These are phyloP conservation scores for Astragalus glycyphyllos DNA, from an alignment of 306 rosid genomes.

Conservation along the genomic window DNA sequence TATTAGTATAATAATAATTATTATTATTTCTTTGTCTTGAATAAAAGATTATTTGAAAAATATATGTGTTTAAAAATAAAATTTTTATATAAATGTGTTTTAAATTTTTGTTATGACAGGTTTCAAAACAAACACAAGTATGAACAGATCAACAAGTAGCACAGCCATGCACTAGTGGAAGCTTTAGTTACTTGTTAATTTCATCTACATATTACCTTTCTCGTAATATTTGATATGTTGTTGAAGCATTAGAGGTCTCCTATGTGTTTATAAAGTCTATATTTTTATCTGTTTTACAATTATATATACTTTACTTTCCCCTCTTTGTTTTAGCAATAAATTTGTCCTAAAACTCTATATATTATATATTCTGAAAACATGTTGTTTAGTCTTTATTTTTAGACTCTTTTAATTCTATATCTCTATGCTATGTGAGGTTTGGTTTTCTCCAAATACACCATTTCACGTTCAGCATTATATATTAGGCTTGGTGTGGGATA, in stretches of 20 bases:
- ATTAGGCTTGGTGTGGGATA: no score
- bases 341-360: no score
- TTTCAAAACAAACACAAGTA: conserved; percentile 54
- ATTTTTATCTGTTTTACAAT: conserved; percentile 14
- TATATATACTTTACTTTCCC: conserved; percentile 28
- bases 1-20: no score
- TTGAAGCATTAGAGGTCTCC: conserved; percentile 43
- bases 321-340: conserved; percentile 2
- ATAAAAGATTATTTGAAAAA: no score
- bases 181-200: conserved; percentile 36
- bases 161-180: conserved; percentile 42
- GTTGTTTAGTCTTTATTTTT: no score
- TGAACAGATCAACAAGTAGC: conserved; percentile 38
- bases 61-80: no score
- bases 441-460: no score
- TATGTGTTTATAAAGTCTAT: conserved; percentile 51
- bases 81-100: not conserved
- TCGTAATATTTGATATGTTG: conserved; percentile 28
- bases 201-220: conserved; percentile 37
- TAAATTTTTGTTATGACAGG: conserved; percentile 49
- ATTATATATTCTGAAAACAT: no score
- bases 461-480: no score
- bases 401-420: no score
- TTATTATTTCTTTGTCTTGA: not conserved
- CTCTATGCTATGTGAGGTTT: no score